These are phyloP conservation scores for Trapa incisa DNA, from an alignment of 345 rosid species.

Conservation along the genomic window DNA sequence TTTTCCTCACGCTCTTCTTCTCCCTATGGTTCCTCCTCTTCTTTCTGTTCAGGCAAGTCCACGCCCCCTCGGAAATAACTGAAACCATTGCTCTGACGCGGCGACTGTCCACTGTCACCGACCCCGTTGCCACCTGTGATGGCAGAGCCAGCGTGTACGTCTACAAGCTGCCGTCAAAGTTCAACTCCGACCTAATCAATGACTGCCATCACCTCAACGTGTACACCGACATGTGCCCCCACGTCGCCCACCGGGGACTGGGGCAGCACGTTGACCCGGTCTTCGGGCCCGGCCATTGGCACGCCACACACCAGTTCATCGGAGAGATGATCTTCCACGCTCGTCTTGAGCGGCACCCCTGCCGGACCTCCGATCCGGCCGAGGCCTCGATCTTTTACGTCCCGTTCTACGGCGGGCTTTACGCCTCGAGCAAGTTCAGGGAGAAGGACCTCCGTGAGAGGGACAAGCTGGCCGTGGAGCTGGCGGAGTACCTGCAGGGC, in stretches of 20 bases:
- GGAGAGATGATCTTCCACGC: slow-evolving; percentile 61
- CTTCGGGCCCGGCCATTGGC: slow-evolving; percentile 20
- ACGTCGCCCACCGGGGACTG: slow-evolving; percentile 38
- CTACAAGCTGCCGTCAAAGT: slow-evolving; percentile 34
- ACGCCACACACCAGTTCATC: slow-evolving; percentile 45
- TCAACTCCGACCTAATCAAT: slow-evolving; percentile 31
- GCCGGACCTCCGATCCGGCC: slow-evolving; percentile 38
- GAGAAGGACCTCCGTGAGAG: slow-evolving; percentile 24
- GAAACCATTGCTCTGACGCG: not conserved
- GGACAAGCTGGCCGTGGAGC: slow-evolving; percentile 30
- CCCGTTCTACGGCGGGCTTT: slow-evolving; percentile 52
- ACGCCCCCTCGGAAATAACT: not conserved
- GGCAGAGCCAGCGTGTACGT: slow-evolving; percentile 20
- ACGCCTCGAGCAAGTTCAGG: slow-evolving; percentile 42
- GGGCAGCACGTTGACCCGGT: slow-evolving; percentile 27
- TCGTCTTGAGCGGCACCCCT: slow-evolving; percentile 34
- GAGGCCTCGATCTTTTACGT: slow-evolving; percentile 34
- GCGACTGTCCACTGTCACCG: not conserved
- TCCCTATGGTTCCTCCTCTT: slow-evolving; percentile 8
- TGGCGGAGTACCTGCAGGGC: slow-evolving; percentile 12
- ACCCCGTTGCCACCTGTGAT: slow-evolving; percentile 7
- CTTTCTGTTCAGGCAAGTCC: slow-evolving; percentile 1
- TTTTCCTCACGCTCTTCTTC: slow-evolving; percentile 8
- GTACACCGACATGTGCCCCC: slow-evolving; percentile 48
- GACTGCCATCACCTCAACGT: slow-evolving; percentile 33